A percentile compares a stretch with the other conserved stretches of the same genome.
phyloP scores from a whole-genome alignment of 2,329 filamentous ascomycete species.

The Ophiosphaerella narmari region DNA sequence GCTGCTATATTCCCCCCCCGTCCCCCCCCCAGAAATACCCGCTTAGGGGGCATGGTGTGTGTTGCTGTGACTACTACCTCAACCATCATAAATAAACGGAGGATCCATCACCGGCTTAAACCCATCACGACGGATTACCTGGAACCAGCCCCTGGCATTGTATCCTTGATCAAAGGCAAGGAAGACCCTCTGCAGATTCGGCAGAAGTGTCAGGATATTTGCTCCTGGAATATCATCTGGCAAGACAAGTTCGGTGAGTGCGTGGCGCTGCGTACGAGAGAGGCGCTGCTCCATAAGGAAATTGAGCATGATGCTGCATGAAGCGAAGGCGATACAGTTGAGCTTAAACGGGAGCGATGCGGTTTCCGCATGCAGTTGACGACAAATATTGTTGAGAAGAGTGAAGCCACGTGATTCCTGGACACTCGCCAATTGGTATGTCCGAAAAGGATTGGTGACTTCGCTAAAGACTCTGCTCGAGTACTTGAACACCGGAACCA shows the following conservation, averaged over 20 bases:
- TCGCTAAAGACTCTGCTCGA: constrained; percentile 19
- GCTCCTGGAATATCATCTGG: constrained; percentile 17
- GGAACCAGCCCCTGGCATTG: constrained; percentile 17
- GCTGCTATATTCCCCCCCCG: no score
- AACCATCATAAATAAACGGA: not conserved
- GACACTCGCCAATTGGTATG: constrained; percentile 4
- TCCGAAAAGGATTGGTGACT: constrained; percentile 15
- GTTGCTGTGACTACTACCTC: no score
- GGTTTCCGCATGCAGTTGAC: constrained; percentile 38
- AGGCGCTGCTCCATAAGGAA: constrained; percentile 31
- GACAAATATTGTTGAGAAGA: constrained; percentile 30
- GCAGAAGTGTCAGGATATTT: constrained; percentile 21
- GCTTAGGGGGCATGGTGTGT: no score
- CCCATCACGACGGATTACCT: constrained; percentile 21
- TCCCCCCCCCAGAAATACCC: no score
- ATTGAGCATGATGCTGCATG: constrained; percentile 31
- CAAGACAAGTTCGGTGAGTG: constrained; percentile 24
- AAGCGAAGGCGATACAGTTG: constrained; percentile 28
- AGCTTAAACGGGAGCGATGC: constrained; percentile 29
- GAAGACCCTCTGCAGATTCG: constrained; percentile 25
- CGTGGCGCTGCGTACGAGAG: constrained; percentile 22
- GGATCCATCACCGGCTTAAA: constrained; percentile 14
- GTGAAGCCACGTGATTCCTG: constrained; percentile 15
- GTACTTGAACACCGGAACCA: constrained; percentile 29
- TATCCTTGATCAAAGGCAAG: constrained; percentile 10